phyloP scores from a whole-genome alignment of 805 yeast genomes.

The Candida berthetii region DNA sequence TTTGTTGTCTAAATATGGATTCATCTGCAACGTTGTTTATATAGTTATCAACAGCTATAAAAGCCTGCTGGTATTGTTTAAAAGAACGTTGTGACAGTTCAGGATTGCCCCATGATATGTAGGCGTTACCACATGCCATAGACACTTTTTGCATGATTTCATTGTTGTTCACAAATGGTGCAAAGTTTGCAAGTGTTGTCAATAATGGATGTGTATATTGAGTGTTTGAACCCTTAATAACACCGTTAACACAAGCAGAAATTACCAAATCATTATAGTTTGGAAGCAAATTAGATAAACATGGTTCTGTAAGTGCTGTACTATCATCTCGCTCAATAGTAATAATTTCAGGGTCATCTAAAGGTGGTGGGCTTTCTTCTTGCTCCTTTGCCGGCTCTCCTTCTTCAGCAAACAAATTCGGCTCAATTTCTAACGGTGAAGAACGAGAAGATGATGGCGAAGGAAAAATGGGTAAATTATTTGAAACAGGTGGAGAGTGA shows the following conservation, averaged over 20 bases:
- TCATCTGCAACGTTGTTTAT: background rate
- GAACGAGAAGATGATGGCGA: no score
- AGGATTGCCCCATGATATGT: constrained; percentile 25
- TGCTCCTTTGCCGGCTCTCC: no score
- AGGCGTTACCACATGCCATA: constrained; percentile 35
- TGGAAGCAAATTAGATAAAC: no score
- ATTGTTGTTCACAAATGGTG: constrained; percentile 28
- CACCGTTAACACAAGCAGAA: constrained; percentile 30
- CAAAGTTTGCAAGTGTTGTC: constrained; percentile 33
- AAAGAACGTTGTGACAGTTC: constrained; percentile 19
- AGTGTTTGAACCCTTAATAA: constrained; percentile 33
- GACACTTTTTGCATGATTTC: constrained; percentile 26
- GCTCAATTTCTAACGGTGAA: no score
- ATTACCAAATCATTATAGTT: no score
- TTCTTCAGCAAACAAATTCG: no score
- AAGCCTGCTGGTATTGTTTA: constrained; percentile 17
- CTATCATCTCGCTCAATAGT: no score
- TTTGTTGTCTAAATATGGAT: constrained; percentile 14
- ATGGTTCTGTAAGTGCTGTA: background rate
- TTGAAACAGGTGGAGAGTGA: no score
- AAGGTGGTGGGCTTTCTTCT: constrained; percentile 9
- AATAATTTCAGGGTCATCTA: no score
- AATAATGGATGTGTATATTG: constrained; percentile 34
- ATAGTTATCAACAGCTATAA: constrained; percentile 9
- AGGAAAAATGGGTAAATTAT: no score